These are phyloP conservation scores for Crucibulum laeve DNA, from an alignment of 768 basidiomycete genomes.

Conservation along the genomic window DNA sequence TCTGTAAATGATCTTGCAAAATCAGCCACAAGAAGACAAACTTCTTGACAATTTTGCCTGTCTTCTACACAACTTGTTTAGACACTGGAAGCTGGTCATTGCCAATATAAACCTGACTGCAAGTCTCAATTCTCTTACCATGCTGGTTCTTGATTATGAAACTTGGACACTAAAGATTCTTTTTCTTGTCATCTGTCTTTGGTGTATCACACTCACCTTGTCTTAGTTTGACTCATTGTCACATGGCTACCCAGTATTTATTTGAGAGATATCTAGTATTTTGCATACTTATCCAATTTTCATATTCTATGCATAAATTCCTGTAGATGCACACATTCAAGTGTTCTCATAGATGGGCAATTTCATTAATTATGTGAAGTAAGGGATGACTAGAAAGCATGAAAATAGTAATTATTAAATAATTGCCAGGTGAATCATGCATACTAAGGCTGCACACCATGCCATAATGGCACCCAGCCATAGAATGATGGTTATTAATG, in stretches of 20 bases:
- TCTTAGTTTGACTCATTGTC: neutral
- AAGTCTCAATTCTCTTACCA: conserved; percentile 23
- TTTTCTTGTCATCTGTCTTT: neutral
- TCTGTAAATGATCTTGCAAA: conserved; percentile 22
- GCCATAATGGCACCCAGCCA: too few relatives aligned
- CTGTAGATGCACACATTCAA: neutral
- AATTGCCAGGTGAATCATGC: too few relatives aligned
- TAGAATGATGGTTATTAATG: too few relatives aligned
- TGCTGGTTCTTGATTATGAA: conserved; percentile 24
- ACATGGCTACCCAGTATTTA: neutral
- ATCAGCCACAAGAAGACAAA: conserved; percentile 14
- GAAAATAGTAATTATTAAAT: too few relatives aligned
- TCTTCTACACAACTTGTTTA: conserved; percentile 17
- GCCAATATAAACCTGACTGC: conserved; percentile 24
- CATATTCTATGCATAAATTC: neutral
- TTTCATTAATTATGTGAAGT: conserved; percentile 1
- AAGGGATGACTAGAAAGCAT: too few relatives aligned
- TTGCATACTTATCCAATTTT: neutral
- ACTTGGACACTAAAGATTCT: conserved; percentile 20
- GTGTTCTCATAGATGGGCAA: neutral
- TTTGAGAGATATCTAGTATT: neutral
- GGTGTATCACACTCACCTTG: neutral
- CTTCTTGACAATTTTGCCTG: conserved; percentile 23
- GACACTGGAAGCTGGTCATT: conserved; percentile 17
- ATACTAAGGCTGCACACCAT: too few relatives aligned